Evolutionary conservation across 2,329 filamentous ascomycete species (phyloP).

Genomic region (Eurotiales sp.): DNA sequence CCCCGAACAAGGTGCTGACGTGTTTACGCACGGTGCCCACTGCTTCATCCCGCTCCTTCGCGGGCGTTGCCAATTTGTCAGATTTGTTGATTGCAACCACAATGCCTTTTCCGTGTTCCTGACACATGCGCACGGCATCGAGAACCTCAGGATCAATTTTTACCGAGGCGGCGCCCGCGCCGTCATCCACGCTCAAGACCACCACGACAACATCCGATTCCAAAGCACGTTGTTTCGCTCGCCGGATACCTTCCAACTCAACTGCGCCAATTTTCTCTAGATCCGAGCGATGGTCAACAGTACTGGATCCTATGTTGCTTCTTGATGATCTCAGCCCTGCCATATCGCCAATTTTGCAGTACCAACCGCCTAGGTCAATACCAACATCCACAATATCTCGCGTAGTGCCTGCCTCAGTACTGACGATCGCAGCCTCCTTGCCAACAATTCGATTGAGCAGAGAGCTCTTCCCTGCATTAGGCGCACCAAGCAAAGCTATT

Average conservation of each 20-base stretch:
- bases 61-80: constrained; percentile 42
- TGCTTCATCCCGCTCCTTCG: constrained; percentile 11
- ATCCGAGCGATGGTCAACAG: constrained; percentile 14
- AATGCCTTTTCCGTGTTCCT: constrained; percentile 49
- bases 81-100: constrained; percentile 60
- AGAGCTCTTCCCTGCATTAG: constrained; percentile 93
- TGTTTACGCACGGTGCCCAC: constrained; percentile 30
- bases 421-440: constrained; percentile 91
- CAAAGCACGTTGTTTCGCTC: constrained; percentile 74
- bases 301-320: constrained; percentile 9
- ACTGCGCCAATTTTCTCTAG: constrained; percentile 60
- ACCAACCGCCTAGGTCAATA: constrained; percentile 82
- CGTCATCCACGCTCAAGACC: constrained; percentile 67
- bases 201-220: constrained; percentile 84
- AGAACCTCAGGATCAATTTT: constrained; percentile 55
- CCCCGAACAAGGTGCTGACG: constrained; percentile 40
- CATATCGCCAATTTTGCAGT: constrained; percentile 93
- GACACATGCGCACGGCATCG: constrained; percentile 50
- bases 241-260: constrained; percentile 84
- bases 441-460: constrained; percentile 87
- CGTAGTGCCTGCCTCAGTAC: constrained; percentile 86
- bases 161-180: constrained; percentile 28
- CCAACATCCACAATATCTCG: constrained; percentile 89
- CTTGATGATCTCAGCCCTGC: constrained; percentile 68
- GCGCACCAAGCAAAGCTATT: constrained; percentile 81